Evolutionary conservation across 768 basidiomycete species (phyloP), one percentile per base, ranked within the genome.

Genomic region (Rickenella mellea): DNA sequence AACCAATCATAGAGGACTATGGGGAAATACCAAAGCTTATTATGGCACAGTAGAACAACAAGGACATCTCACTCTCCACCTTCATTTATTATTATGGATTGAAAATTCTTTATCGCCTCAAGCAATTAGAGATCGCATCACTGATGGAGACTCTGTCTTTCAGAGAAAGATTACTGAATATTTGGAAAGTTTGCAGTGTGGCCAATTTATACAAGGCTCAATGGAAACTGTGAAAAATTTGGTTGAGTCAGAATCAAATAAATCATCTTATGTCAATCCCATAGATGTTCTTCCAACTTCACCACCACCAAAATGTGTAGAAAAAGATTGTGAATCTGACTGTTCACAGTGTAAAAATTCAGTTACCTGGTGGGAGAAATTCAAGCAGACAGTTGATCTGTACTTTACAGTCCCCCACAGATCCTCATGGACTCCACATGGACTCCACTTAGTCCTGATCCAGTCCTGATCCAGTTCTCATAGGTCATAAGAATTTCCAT

Each of bases 171-270:
- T 67, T 2, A 39, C 63, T 8, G 35, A 41, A 19, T 66, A 62
- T 42, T 27, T 66, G 2, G 64, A 68, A 42, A 39, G 44, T 40
- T 27, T 40, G 3, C 60, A 62, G 43, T 22, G 47, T 24, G 67
- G 62, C 2, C 58, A 65, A 22, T 64, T 66, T 31, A 19, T 53
- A 5, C 52, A 45, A 8, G 58, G 57, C 0, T 41, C 48, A 1
- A 43, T 52, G 43, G 40, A 44, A 2, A 41, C 55, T 8, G 49
- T 62, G 2, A 6, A 25, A 9, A 40, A 27, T 0, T 42, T 33
- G 5, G 41, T 52, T 4, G 47, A 41, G 24, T 6, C 17, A n/a
- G 19, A 31, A 20, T 12, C 24, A 21, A 27, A 15, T 40, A 14
- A 2, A n/a, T 1, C 6, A 28, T 8, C 17, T 6, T 55, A 50